Evolutionary conservation across 2,329 filamentous ascomycete genomes (phyloP), one percentile per base, ranked within the genome.

Genomic region (Aspergillus sp.): DNA sequence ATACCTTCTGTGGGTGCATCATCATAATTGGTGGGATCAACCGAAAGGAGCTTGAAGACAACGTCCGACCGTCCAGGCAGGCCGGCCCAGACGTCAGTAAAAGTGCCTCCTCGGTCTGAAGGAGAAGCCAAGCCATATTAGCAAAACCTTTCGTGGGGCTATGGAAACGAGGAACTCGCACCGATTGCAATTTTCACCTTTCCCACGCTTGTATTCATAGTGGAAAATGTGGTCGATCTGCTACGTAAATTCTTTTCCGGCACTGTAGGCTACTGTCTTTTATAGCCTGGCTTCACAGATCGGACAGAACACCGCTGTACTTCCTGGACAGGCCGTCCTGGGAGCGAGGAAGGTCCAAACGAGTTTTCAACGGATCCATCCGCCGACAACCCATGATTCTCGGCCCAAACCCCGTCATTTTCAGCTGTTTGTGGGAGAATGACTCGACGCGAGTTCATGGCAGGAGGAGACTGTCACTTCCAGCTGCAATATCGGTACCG

Each of bases 1-100:
- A 91, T 62, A 89, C 91, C 76, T 93, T 96, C 67, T 90, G 83
- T 77, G 93, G 92, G n/a, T 92, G 70, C 70, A 69, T 72, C 70
- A 12, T 63, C 49, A 51, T 71, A 72, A 53, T 70, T 67, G 36
- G 65, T 55, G 19, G 70, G 64, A 36, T 72, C 65, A 30, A 68
- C 65, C 12, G 70, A 70, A 17, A 71, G 55, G 15, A 71, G 45
- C 45, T 72, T 72, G 53, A 71, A 60, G 17, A 71, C 63, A 7
- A 70, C 51, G 48, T 68, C 63, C 65, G 66, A 21, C 17, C 39
- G 38, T 9, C 70, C 73, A 25, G 73, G 72, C 5, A 75, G 67
- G 55, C 71, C 73, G 9, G 73, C 74, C 53, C 71, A 69, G 28
- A 74, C 68, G 57, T 77, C 74, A 6, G 74, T 76, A 56, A 77